Base-by-base conservation (phyloP, 2,329 filamentous ascomycete genomes). In the Colletotrichum costaricense region DNA sequence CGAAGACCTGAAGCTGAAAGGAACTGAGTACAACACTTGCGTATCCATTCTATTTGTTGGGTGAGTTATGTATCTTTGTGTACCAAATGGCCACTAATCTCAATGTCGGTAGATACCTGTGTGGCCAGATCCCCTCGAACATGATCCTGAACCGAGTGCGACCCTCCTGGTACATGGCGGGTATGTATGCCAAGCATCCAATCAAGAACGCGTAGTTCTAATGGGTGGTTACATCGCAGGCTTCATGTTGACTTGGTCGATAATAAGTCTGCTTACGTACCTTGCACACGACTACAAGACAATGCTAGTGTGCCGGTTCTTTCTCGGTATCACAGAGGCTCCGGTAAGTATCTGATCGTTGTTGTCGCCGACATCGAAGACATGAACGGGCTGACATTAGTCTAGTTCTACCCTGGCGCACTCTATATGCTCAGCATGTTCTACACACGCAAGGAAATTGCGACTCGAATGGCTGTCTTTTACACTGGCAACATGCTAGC, bases 401-500 rank as follows among this genome's bases (percentile, higher is more conserved):
- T 8, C 14, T 19, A 69, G 67, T 75, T 74, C 65, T 74, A 74
- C 19, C 69, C 74, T 8, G 74, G 74, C 1, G 74, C 72, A 14
- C 42, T 72, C 11, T 75, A 74, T 33, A 74, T 74, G 72, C 59
- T 74, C 8, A 72, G 66, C 5, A 68, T 74, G 24, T 75, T 74
- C 62, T 74, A 75, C 52, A 74, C 72, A 2, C 68, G 69, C 2
- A 69, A 74, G 30, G 74, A 75, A 30, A 72, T 64, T 3, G 74
- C 74, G 11, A 74, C 69, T 22, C 80, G 84, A 1, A 86, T 85
- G 76, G 84, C 82, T 5, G 79, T 86, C n/a, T 82, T 84, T 76
- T 84, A 85, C 76, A 84, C 82, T 7, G 85, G 84, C n/a, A 84
- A 84, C 66, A 82, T 81, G 8, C 82, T 86, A 63, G 84, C 83